Evolutionary conservation across 1,139 yeast species (phyloP).

Genomic region (Blastobotrys buckinghamii): DNA sequence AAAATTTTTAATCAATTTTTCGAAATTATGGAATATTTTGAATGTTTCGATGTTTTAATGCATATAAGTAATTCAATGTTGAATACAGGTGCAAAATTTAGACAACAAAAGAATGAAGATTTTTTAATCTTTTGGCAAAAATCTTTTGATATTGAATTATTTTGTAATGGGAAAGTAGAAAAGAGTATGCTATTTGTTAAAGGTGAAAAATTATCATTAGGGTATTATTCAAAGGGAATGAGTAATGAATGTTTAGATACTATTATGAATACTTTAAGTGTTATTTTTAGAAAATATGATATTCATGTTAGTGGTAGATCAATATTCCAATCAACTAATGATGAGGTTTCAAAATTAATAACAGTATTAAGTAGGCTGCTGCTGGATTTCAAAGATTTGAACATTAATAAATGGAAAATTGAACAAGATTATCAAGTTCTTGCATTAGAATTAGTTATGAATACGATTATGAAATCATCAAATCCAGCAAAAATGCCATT

Average conservation of each 20-base stretch:
- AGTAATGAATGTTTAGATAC: slow-evolving; percentile 10
- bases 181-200: slow-evolving; percentile 13
- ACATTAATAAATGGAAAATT: neutral
- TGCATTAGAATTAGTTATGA: slow-evolving; percentile 6
- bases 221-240: slow-evolving; percentile 9
- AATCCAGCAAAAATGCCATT: slow-evolving; percentile 6
- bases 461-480: slow-evolving; percentile 7
- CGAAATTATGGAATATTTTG: slow-evolving; percentile 7
- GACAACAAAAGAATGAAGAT: slow-evolving; percentile 4
- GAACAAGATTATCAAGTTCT: neutral
- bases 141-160: slow-evolving; percentile 18
- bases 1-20: slow-evolving; percentile 3
- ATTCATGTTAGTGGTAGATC: neutral
- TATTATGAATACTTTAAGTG: slow-evolving; percentile 8
- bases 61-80: slow-evolving; percentile 20
- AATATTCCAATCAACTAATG: neutral
- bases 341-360: slow-evolving; percentile 4
- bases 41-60: slow-evolving; percentile 11
- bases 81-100: slow-evolving; percentile 16
- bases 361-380: slow-evolving; percentile 7
- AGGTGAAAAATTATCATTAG: slow-evolving; percentile 16
- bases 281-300: slow-evolving; percentile 8
- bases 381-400: slow-evolving; percentile 5
- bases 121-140: slow-evolving; percentile 18
- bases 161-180: slow-evolving; percentile 7